Evolutionary conservation across 768 basidiomycete genomes (phyloP), one percentile per base, ranked within the genome.

Genomic region (Dictyophora rubrovolvata): DNA sequence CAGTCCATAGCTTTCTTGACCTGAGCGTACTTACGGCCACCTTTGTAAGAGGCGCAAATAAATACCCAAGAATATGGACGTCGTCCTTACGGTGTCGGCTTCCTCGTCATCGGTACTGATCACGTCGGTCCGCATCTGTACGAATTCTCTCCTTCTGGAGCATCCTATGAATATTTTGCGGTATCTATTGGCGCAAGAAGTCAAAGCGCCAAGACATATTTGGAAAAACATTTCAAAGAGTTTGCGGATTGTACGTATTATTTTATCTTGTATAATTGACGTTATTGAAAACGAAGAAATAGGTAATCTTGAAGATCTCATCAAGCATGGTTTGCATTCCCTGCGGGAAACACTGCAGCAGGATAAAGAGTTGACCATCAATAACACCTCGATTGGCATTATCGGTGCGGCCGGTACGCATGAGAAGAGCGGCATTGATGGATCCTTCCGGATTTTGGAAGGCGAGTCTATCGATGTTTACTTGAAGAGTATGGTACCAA

Each of bases 51-150:
- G 82, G 95, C 96, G 0, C 96, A 99, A 72, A 87, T 93, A 37
- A 99, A 98, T 73, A 99, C 96, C 1, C 95, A 98, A 74, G 91
- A 96, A 71, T 98, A 99, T 69, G 96, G 96, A 59, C 83, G 91
- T 63, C 81, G 96, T 57, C 96, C 96, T 1, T 99, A 99, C 66
- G 96, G 96, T 70, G 96, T 99, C 11, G 96, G 96, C 6, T 95
- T 98, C 78, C 87, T 99, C 51, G 95, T 99, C 63, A 87, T 96
- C 63, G 96, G 96, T 10, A 83, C 88, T 67, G 96, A 98, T 72
- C 87, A 94, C 67, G 84, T 87, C n/a, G 96, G 96, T 2, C 94
- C 96, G 4, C 96, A 98, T 72, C 82, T 99, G 42, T 97, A 91
- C 72, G 96, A 98, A 72, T 98, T 99, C 76, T 94, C 94, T 1